Conservation (phyloP, 345 rosid species). For the Clausena lansium region DNA sequence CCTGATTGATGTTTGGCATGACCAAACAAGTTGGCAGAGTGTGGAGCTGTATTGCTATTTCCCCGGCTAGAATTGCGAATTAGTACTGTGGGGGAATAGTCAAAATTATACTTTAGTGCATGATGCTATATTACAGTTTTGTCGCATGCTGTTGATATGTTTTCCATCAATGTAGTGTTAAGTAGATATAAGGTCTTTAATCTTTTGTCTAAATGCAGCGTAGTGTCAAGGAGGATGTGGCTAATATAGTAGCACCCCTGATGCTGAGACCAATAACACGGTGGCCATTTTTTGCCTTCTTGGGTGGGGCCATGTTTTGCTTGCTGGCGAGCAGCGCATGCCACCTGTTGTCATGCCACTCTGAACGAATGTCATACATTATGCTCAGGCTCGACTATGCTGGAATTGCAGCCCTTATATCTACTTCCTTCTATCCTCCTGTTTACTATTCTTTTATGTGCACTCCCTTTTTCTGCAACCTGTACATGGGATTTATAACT, state of each 20-base stretch:
- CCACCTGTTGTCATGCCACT: constrained; percentile 92
- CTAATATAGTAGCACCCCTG: constrained; percentile 72
- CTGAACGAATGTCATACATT: constrained; percentile 70
- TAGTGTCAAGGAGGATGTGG: constrained; percentile 67
- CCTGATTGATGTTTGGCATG: background rate
- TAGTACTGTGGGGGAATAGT: background rate
- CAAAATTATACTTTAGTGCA: background rate
- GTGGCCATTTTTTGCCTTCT: constrained; percentile 90
- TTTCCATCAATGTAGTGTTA: background rate
- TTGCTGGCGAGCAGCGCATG: constrained; percentile 83
- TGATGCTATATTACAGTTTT: background rate
- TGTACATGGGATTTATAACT: constrained; percentile 84
- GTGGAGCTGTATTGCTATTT: background rate
- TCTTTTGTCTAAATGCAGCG: constrained; percentile 43
- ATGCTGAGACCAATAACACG: constrained; percentile 73
- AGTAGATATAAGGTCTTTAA: constrained; percentile 10
- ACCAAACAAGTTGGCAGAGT: background rate
- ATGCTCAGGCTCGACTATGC: constrained; percentile 93
- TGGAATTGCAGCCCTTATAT: constrained; percentile 81
- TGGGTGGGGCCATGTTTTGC: constrained; percentile 98
- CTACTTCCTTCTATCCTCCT: constrained; percentile 87
- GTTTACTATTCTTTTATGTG: constrained; percentile 97
- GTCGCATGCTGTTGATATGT: background rate
- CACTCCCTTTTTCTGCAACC: constrained; percentile 82
- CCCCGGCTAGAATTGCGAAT: background rate